phyloP scores from a whole-genome alignment of 306 rosid genomes.

The Vachellia pachyceras region DNA sequence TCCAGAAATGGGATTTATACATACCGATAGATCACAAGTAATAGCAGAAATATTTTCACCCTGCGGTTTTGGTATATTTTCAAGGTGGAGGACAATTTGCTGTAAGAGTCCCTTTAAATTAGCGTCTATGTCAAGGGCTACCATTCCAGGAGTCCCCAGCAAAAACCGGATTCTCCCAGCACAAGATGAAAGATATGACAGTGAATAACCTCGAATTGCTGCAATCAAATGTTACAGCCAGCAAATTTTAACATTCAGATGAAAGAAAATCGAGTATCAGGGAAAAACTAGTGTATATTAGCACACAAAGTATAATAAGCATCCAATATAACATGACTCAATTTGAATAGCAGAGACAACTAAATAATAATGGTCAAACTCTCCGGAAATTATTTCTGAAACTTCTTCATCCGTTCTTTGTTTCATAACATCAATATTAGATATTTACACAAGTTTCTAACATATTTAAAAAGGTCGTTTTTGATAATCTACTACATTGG shows the following conservation, averaged over 20 bases:
- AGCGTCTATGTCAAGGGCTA: constrained; percentile 95
- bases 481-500: constrained; percentile 3
- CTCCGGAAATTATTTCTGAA: constrained; percentile 14
- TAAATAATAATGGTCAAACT: not conserved
- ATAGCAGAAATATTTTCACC: constrained; percentile 91
- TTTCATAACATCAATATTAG: constrained; percentile 17
- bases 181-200: constrained; percentile 93
- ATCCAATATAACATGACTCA: constrained; percentile 2
- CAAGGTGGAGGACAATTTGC: constrained; percentile 86
- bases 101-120: constrained; percentile 78
- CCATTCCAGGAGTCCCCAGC: constrained; percentile 96
- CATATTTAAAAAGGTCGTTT: not conserved
- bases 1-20: constrained; percentile 47
- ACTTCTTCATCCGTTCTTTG: constrained; percentile 6
- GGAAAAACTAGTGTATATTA: not conserved
- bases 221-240: constrained; percentile 54
- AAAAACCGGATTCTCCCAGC: constrained; percentile 95
- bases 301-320: constrained; percentile 10
- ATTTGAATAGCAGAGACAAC: not conserved
- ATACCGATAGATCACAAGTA: constrained; percentile 84
- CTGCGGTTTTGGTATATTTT: constrained; percentile 91
- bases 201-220: constrained; percentile 96
- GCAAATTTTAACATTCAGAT: constrained; percentile 4
- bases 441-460: constrained; percentile 12
- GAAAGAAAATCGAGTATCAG: constrained; percentile 7